phyloP scores from a whole-genome alignment of 1,284 basidiomycete genomes.

The Leccinum angustisporum region DNA sequence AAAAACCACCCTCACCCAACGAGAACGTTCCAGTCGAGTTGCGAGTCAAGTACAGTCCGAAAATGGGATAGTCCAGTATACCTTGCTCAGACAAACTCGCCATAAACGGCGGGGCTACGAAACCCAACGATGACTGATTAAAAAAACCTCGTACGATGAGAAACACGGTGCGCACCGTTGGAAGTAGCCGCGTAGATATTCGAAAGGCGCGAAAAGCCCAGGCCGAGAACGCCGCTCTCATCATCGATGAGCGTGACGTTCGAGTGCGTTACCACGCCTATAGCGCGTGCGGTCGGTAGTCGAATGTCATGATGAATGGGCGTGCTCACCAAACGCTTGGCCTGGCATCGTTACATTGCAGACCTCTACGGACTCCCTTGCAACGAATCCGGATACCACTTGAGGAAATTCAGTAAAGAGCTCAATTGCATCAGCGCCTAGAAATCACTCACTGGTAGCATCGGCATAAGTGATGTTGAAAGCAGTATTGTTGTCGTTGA shows the following conservation, averaged over 20 bases:
- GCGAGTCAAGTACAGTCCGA: conserved; percentile 62
- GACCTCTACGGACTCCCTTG: conserved; percentile 57
- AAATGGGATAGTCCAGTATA: conserved; percentile 67
- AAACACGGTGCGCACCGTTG: conserved; percentile 47
- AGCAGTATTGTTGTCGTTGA: conserved; percentile 58
- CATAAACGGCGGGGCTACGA: conserved; percentile 64
- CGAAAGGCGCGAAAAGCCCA: conserved; percentile 74
- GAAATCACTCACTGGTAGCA: conserved; percentile 49
- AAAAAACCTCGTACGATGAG: background rate
- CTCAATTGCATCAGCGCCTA: background rate
- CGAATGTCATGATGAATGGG: conserved; percentile 5
- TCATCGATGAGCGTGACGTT: conserved; percentile 62
- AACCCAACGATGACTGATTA: conserved; percentile 1
- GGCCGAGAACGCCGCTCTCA: conserved; percentile 68
- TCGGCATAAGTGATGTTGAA: conserved; percentile 67
- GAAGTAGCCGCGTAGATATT: conserved; percentile 46
- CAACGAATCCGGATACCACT: conserved; percentile 71
- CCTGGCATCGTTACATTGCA: conserved; percentile 56
- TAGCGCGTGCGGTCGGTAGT: background rate
- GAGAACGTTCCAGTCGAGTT: conserved; percentile 61
- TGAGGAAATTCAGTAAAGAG: conserved; percentile 6
- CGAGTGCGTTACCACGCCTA: conserved; percentile 59
- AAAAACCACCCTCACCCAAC: conserved; percentile 45
- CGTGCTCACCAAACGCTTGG: conserved; percentile 63
- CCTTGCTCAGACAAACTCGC: conserved; percentile 60